Conservation (phyloP, 2,329 filamentous ascomycete species). For the Magnaporthiopsis poae region DNA sequence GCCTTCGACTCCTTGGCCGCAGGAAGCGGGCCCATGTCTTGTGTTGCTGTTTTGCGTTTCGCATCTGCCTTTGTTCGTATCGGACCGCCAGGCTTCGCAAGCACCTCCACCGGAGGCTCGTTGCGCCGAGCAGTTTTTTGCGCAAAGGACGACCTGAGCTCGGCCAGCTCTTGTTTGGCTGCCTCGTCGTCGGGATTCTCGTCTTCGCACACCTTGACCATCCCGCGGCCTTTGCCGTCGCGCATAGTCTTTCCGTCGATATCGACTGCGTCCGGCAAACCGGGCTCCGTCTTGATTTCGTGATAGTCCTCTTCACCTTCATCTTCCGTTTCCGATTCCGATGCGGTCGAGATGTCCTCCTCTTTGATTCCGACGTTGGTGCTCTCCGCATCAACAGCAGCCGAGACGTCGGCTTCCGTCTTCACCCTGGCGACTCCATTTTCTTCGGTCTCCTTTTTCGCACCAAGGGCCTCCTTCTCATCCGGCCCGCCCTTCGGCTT, state of each 20-base stretch:
- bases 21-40: not conserved
- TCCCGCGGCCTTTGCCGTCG: conserved; percentile 54
- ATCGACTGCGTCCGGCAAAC: conserved; percentile 48
- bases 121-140: not conserved
- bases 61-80: conserved; percentile 1
- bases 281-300: conserved; percentile 20
- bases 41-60: not conserved
- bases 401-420: too few relatives aligned
- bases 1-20: not conserved
- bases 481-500: conserved; percentile 19
- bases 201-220: conserved; percentile 68
- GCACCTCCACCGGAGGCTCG: too few relatives aligned
- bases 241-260: conserved; percentile 51
- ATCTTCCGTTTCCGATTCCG: conserved; percentile 37
- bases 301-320: conserved; percentile 34
- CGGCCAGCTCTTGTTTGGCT: conserved; percentile 53
- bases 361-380: conserved; percentile 19
- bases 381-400: conserved; percentile 13
- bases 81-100: too few relatives aligned
- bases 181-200: conserved; percentile 49
- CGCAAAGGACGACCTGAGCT: conserved; percentile 43
- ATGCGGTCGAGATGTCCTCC: conserved; percentile 21
- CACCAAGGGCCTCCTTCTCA: not conserved
- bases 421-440: too few relatives aligned
- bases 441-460: conserved; percentile 18